A percentile compares a stretch with the other conserved stretches of the same genome.
Evolutionary conservation across 192 early-diverging fungal species (phyloP).

Genomic region (Backusella circina): DNA sequence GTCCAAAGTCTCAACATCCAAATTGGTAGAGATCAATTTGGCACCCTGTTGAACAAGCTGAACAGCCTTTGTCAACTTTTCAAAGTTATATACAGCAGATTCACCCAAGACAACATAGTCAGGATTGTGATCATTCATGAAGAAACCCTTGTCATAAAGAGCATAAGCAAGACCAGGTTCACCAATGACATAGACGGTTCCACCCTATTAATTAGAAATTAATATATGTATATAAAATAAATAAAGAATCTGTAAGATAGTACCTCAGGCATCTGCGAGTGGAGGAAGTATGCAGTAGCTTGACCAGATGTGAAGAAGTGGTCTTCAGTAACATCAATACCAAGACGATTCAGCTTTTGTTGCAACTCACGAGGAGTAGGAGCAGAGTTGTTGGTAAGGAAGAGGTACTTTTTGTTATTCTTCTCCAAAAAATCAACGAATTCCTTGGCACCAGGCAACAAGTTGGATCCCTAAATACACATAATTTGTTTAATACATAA

Average conservation of each 20-base stretch:
- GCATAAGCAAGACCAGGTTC: slow-evolving; percentile 56
- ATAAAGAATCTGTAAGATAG: not conserved
- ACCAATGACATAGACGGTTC: slow-evolving; percentile 55
- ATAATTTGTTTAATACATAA: not conserved
- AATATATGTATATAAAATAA: not conserved
- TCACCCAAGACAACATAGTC: slow-evolving; percentile 63
- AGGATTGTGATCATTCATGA: slow-evolving; percentile 54
- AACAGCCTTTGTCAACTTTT: slow-evolving; percentile 51
- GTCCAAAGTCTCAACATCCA: slow-evolving; percentile 50
- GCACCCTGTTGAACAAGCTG: slow-evolving; percentile 51
- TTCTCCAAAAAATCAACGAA: slow-evolving; percentile 48
- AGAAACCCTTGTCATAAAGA: slow-evolving; percentile 57
- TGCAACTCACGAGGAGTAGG: slow-evolving; percentile 59
- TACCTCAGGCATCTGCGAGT: slow-evolving; percentile 47
- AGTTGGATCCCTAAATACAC: slow-evolving; percentile 32
- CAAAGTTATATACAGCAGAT: slow-evolving; percentile 48
- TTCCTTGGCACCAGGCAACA: slow-evolving; percentile 56
- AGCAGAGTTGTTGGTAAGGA: slow-evolving; percentile 63
- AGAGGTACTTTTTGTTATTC: slow-evolving; percentile 55
- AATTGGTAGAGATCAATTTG: slow-evolving; percentile 63
- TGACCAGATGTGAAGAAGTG: slow-evolving; percentile 60
- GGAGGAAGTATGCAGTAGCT: slow-evolving; percentile 55
- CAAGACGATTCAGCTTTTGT: slow-evolving; percentile 48
- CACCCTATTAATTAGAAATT: slow-evolving; percentile 17
- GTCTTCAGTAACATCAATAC: slow-evolving; percentile 44